These are phyloP conservation scores for Cucurbita moschata DNA, from an alignment of 306 rosid genomes.

Conservation along the genomic window DNA sequence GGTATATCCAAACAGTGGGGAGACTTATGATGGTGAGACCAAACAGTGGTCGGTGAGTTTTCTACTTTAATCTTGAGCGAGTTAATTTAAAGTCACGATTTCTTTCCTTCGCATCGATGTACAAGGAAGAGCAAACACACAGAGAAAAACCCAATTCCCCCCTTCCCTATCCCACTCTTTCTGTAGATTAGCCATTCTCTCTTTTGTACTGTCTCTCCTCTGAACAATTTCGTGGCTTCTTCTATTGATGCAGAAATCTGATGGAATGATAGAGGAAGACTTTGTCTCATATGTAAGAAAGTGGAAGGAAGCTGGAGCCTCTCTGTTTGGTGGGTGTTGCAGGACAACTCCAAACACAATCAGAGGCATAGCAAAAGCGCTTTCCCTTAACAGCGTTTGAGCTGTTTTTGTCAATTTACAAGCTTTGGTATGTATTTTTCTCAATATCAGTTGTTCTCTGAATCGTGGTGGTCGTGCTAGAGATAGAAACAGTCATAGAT, in stretches of 20 bases:
- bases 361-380: slow-evolving; percentile 44
- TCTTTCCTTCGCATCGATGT: not conserved
- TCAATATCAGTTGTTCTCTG: not conserved
- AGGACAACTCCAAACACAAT: slow-evolving; percentile 78
- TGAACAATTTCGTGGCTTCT: not conserved
- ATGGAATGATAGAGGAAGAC: slow-evolving; percentile 38
- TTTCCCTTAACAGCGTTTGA: slow-evolving; percentile 1
- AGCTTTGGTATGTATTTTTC: not conserved
- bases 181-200: not conserved
- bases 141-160: not conserved
- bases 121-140: not conserved
- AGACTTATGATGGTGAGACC: slow-evolving; percentile 46
- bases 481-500: not conserved
- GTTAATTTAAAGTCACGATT: not conserved
- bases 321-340: slow-evolving; percentile 87
- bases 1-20: slow-evolving; percentile 87
- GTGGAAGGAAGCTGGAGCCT: slow-evolving; percentile 78
- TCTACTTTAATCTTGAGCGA: not conserved
- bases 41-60: slow-evolving; percentile 66
- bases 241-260: slow-evolving; percentile 32
- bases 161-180: not conserved
- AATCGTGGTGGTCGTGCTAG: not conserved
- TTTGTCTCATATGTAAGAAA: slow-evolving; percentile 53
- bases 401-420: not conserved
- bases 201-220: not conserved